Evolutionary conservation across 1,284 basidiomycete species (phyloP).

Genomic region (Apiotrichum domesticum): DNA sequence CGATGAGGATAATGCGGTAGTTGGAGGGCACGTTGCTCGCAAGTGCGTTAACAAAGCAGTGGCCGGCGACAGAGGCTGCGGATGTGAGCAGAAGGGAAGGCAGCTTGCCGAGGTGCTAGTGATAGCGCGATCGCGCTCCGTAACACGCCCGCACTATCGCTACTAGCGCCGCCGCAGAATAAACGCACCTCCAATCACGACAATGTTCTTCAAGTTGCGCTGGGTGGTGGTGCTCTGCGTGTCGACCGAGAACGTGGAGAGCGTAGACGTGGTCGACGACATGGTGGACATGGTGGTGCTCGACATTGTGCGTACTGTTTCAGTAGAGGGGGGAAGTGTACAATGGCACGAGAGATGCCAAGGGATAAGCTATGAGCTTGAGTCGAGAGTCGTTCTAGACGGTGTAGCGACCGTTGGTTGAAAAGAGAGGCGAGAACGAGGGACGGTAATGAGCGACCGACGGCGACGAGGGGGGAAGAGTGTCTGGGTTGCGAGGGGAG

Average conservation of each 20-base stretch:
- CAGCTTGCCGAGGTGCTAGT: neutral
- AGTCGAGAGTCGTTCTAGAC: too few species aligned
- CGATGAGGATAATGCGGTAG: conserved; percentile 49
- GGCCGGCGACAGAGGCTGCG: conserved; percentile 40
- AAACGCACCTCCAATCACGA: conserved; percentile 37
- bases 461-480: too few species aligned
- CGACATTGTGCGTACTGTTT: conserved; percentile 12
- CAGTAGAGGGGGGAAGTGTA: too few species aligned
- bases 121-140: too few species aligned
- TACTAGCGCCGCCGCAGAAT: neutral
- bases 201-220: conserved; percentile 27
- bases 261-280: neutral
- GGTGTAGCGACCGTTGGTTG: too few species aligned
- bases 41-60: conserved; percentile 38
- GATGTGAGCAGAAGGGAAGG: neutral
- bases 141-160: too few species aligned
- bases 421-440: too few species aligned
- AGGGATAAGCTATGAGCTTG: too few species aligned
- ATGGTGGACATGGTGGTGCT: neutral
- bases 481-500: too few species aligned
- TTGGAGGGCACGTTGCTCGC: conserved; percentile 37
- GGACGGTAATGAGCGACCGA: too few species aligned
- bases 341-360: too few species aligned
- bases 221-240: neutral
- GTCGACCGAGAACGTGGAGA: neutral